Percentiles rank a stretch among this genome's conserved stretches.
These are phyloP conservation scores for Collybia nuda DNA, from an alignment of 768 basidiomycete genomes.

Conservation along the genomic window DNA sequence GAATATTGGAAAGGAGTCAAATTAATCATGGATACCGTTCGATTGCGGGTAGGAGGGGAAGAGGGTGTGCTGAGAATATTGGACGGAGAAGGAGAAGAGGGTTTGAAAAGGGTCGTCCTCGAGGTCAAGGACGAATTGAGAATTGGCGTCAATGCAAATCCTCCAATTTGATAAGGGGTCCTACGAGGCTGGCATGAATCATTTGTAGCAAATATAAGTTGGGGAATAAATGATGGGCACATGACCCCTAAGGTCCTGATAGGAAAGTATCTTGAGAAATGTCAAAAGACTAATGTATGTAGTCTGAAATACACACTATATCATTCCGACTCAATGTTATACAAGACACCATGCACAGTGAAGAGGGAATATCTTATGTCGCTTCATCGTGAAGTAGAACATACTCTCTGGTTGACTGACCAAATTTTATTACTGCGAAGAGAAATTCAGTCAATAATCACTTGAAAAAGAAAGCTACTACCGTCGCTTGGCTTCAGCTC, in stretches of 20 bases:
- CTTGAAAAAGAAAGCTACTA: constrained; percentile 25
- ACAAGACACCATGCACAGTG: neutral
- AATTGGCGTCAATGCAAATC: constrained; percentile 4
- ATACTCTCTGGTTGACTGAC: constrained; percentile 78
- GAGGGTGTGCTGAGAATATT: constrained; percentile 38
- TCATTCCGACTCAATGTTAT: neutral
- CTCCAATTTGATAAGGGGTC: too few species aligned
- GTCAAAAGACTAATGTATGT: neutral
- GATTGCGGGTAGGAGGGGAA: constrained; percentile 46
- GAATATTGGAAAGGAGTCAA: constrained; percentile 44
- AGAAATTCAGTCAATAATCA: constrained; percentile 1
- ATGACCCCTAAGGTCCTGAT: too few species aligned
- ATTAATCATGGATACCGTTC: constrained; percentile 47
- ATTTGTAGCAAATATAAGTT: too few species aligned
- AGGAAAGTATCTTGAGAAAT: too few species aligned
- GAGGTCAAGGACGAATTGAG: constrained; percentile 32
- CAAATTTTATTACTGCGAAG: constrained; percentile 78
- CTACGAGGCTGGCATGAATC: too few species aligned
- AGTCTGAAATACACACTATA: constrained; percentile 3
- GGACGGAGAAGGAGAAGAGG: constrained; percentile 36
- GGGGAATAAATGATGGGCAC: too few species aligned
- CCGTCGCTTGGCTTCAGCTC: constrained; percentile 81
- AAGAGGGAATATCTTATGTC: constrained; percentile 22
- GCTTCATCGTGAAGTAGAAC: constrained; percentile 83
- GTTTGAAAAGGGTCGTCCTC: constrained; percentile 35